These are phyloP conservation scores for Beta macrorhiza DNA, from an alignment of 179 eudicot species.

Conservation along the genomic window DNA sequence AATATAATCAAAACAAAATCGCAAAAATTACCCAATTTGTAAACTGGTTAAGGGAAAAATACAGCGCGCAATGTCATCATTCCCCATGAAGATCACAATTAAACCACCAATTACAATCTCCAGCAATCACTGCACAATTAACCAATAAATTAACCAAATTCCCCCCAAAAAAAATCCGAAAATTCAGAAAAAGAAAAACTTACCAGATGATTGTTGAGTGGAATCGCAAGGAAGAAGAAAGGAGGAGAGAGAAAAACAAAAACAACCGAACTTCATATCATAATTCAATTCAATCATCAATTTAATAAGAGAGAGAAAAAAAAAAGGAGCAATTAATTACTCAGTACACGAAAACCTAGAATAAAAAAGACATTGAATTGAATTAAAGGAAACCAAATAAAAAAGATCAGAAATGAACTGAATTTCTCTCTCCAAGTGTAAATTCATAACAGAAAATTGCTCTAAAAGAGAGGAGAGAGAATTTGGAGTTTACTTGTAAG, in stretches of 20 bases:
- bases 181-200: not conserved
- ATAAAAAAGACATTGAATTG: not conserved
- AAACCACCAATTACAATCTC: conserved; percentile 25
- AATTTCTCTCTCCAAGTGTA: not conserved
- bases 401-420: not conserved
- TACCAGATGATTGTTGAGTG: conserved; percentile 22
- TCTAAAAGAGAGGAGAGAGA: not conserved
- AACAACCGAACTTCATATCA: conserved; percentile 59
- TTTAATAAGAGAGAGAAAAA: not conserved
- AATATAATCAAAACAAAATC: not conserved
- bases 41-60: conserved; percentile 71
- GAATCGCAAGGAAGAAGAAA: conserved; percentile 9
- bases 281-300: conserved; percentile 24
- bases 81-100: conserved; percentile 48
- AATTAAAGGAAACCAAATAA: not conserved
- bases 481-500: not conserved
- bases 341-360: conserved; percentile 2
- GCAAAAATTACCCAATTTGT: conserved; percentile 73
- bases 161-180: no score
- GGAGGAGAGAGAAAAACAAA: conserved; percentile 18
- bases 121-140: conserved; percentile 29
- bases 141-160: conserved; percentile 8
- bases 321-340: not conserved
- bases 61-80: conserved; percentile 37
- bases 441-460: not conserved